Evolutionary conservation across 2,329 filamentous ascomycete species (phyloP), one percentile per base, ranked within the genome.

Genomic region (Beauveria sp.): DNA sequence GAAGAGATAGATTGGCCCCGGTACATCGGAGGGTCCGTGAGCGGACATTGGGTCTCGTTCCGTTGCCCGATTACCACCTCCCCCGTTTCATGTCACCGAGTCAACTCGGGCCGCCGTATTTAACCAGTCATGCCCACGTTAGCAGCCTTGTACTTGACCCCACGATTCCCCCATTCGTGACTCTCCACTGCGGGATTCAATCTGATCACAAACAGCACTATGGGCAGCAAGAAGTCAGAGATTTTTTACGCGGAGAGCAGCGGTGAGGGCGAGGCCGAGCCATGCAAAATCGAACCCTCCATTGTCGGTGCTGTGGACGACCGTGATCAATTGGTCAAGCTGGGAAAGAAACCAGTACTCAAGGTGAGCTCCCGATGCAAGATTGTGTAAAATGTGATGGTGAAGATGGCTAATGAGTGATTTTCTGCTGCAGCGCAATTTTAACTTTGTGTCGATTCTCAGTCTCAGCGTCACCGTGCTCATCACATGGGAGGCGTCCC

Each of bases 381-480:
- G 16, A n/a, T 6, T 26, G 10, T 10, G 18, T 7, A 14, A 50
- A 8, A 18, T 18, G 43, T 22, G 24, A 31, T 16, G 24, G 24
- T 20, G n/a, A 3, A 26, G 12, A 52, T 18, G 10, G 26, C 50
- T 59, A 50, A 59, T 16, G 31, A 42, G 24, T 28, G 12, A 42
- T 31, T 31, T 24, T 18, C 9, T 40, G 24, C 9, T 14, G 10
- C 46, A 76, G 71, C 67, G 77, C 60, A 77, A 76, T 64, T 81
- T 80, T 63, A 71, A 74, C 16, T 76, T 77, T 62, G 65, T 76
- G 46, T 76, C 75, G 5, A 79, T 78, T 26, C 71, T 80, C 31
- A 77, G 77, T 18, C 80, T 80, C 64, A 74, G 76, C 4, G 76
- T 75, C 59, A 77, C 79, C 28, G 70, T 79, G 38, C 75, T 79